Conservation (phyloP, 352 stramenopile genomes). For the Stramenopiles sp. region DNA sequence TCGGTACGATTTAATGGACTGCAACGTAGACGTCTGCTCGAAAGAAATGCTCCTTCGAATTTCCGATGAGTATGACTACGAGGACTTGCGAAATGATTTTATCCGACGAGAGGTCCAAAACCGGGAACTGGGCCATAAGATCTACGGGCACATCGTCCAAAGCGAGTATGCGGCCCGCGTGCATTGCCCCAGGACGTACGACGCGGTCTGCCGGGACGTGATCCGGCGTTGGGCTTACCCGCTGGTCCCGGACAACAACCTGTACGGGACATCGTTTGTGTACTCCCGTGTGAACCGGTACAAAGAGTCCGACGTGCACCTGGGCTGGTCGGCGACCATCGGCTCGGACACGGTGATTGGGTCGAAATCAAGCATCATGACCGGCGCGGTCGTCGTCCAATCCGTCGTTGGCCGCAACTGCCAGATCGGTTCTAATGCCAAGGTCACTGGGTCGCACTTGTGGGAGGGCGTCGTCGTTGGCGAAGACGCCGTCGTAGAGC, state of each 20-base stretch:
- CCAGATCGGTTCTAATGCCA: slow-evolving; percentile 32
- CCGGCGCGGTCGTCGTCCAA: slow-evolving; percentile 34
- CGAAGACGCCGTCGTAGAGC: slow-evolving; percentile 33
- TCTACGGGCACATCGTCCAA: slow-evolving; percentile 71
- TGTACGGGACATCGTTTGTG: slow-evolving; percentile 33
- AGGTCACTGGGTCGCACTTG: slow-evolving; percentile 45
- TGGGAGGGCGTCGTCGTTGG: slow-evolving; percentile 55
- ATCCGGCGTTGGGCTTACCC: slow-evolving; percentile 84
- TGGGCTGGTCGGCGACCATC: slow-evolving; percentile 32
- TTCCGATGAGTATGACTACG: slow-evolving; percentile 94
- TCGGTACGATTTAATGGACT: slow-evolving; percentile 80
- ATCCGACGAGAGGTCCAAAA: slow-evolving; percentile 89
- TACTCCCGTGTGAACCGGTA: slow-evolving; percentile 36
- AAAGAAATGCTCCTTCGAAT: slow-evolving; percentile 91
- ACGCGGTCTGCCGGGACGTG: slow-evolving; percentile 69
- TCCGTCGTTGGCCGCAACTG: slow-evolving; percentile 47
- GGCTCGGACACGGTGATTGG: slow-evolving; percentile 35
- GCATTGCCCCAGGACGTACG: slow-evolving; percentile 76
- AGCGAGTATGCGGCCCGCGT: slow-evolving; percentile 78
- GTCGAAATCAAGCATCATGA: slow-evolving; percentile 32
- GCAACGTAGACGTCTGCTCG: slow-evolving; percentile 91
- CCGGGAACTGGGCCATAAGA: slow-evolving; percentile 88
- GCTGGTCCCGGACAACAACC: slow-evolving; percentile 76
- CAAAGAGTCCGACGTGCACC: slow-evolving; percentile 21
- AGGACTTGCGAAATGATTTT: slow-evolving; percentile 80